Conservation (phyloP, 2,329 filamentous ascomycete species). For the Sporothrix sp. region DNA sequence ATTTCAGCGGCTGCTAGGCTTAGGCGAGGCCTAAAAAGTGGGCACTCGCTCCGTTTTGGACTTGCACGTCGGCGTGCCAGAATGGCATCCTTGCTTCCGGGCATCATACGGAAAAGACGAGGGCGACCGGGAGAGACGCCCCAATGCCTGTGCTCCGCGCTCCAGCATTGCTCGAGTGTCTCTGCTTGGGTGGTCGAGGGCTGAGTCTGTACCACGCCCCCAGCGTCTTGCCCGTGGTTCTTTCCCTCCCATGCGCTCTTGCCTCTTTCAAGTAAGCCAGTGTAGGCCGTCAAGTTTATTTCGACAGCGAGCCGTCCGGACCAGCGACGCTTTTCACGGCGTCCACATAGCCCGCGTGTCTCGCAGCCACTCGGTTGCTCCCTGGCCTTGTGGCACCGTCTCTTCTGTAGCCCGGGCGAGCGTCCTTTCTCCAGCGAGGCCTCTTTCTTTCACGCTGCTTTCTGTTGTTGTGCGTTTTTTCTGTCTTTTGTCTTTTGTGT, state of each 20-base stretch:
- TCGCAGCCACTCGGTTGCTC: constrained; percentile 11
- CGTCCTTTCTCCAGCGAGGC: no score
- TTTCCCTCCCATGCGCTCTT: no score
- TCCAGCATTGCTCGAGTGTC: no score
- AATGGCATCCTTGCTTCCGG: constrained; percentile 4
- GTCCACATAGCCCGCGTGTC: background rate
- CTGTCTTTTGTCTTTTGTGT: background rate
- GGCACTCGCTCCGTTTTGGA: background rate
- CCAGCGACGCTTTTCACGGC: no score
- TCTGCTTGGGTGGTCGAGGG: no score
- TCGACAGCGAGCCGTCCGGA: no score
- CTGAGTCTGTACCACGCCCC: no score
- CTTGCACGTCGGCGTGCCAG: background rate
- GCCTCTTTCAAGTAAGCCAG: no score
- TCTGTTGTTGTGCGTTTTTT: background rate
- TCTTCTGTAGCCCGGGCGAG: background rate
- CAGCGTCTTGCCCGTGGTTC: no score
- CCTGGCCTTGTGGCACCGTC: constrained; percentile 4
- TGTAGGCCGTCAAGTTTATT: no score
- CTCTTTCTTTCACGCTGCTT: no score
- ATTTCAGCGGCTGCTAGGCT: background rate
- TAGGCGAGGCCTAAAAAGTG: background rate
- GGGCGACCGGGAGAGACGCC: background rate
- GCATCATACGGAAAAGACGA: background rate
- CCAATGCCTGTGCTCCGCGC: no score